Conservation (phyloP, 139 green algal genomes). For the Astrephomene gubernaculifera region DNA sequence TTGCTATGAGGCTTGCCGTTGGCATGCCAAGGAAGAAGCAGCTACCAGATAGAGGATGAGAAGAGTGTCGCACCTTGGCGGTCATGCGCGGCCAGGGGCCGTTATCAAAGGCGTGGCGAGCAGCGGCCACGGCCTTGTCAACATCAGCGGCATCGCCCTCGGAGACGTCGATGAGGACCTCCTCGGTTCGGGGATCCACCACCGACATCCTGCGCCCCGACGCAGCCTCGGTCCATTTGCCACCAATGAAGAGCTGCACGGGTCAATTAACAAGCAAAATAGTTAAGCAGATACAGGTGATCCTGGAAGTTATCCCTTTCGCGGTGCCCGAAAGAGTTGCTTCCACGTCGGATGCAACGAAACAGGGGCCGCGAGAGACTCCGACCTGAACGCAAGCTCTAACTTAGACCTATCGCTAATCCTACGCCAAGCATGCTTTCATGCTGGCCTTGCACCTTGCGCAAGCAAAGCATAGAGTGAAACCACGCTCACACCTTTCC, state of each 20-base stretch:
- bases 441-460: too few species aligned
- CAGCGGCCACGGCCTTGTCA: constrained; percentile 71
- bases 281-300: neutral
- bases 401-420: neutral
- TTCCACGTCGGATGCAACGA: neutral
- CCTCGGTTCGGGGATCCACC: constrained; percentile 72
- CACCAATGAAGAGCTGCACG: constrained; percentile 75
- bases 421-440: too few species aligned
- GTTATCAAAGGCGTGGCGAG: constrained; percentile 76
- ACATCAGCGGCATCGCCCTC: constrained; percentile 76
- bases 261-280: neutral
- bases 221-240: constrained; percentile 70
- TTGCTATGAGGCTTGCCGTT: too few species aligned
- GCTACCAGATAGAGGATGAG: too few species aligned
- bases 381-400: neutral
- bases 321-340: too few species aligned
- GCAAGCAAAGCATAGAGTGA: neutral
- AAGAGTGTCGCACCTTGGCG: constrained; percentile 6
- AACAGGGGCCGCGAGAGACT: neutral
- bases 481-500: neutral
- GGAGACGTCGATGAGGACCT: constrained; percentile 69
- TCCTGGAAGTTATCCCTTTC: neutral
- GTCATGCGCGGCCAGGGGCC: constrained; percentile 64
- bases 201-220: constrained; percentile 58
- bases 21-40: too few species aligned